Percentiles rank a stretch among this genome's conserved stretches.
Evolutionary conservation across 225 moss, liverwort and hornwort genomes (phyloP).

Genomic region (Polytrichum formosum): DNA sequence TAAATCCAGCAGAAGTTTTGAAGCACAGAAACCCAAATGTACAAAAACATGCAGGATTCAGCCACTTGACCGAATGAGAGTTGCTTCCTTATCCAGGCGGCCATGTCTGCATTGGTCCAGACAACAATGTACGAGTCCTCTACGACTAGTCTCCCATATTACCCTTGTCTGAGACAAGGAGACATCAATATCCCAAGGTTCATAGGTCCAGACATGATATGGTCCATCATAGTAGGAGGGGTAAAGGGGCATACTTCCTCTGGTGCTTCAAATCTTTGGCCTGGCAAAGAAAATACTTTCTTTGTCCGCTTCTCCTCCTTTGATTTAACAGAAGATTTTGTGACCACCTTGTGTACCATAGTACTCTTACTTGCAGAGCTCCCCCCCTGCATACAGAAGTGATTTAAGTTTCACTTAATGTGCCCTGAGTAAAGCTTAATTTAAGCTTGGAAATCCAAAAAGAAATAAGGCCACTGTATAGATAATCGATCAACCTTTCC

Average conservation of each 20-base stretch:
- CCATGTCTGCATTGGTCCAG: too few species aligned
- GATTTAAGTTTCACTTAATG: not conserved
- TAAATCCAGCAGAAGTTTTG: too few species aligned
- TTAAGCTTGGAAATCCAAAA: not conserved
- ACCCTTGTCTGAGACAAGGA: too few species aligned
- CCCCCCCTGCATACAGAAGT: constrained; percentile 10
- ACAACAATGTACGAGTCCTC: too few species aligned
- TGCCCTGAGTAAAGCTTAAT: not conserved
- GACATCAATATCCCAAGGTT: too few species aligned
- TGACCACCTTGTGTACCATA: constrained; percentile 19
- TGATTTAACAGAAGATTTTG: constrained; percentile 22
- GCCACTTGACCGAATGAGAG: too few species aligned
- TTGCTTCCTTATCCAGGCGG: too few species aligned
- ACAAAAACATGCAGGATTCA: too few species aligned
- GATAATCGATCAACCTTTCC: not conserved
- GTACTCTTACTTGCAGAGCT: constrained; percentile 11
- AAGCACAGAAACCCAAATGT: too few species aligned
- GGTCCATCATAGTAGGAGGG: not conserved
- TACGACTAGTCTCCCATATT: too few species aligned
- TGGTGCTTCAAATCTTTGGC: constrained; percentile 42
- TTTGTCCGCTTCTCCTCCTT: constrained; percentile 32
- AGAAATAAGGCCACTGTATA: not conserved
- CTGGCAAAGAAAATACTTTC: constrained; percentile 36
- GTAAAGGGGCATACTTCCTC: constrained; percentile 26
- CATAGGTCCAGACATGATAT: not conserved